Evolutionary conservation across 176 grass and related monocot species (phyloP).

Genomic region (Musa troglodytarum): DNA sequence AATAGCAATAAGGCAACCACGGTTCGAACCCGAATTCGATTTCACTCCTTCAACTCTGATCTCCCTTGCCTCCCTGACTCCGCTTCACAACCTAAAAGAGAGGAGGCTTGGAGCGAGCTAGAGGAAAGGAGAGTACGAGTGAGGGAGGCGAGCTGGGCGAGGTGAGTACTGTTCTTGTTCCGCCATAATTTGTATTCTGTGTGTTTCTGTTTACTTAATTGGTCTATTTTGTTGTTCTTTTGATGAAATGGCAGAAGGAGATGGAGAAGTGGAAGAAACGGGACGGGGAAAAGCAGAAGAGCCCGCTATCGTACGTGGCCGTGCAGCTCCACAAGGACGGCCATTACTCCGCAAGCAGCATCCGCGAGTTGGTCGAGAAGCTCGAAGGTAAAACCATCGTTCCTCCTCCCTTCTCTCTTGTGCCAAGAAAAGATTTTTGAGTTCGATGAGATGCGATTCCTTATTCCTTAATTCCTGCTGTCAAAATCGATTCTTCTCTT

Average conservation of each 20-base stretch:
- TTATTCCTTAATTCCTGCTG: not conserved
- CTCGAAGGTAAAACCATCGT: slow-evolving; percentile 24
- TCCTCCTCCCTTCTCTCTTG: not conserved
- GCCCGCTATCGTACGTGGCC: slow-evolving; percentile 15
- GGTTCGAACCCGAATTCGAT: not conserved
- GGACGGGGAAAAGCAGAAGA: slow-evolving; percentile 15
- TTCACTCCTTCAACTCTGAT: too few species aligned
- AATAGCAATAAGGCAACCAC: not conserved
- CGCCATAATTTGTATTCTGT: too few species aligned
- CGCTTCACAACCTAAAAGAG: too few species aligned
- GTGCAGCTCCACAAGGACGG: slow-evolving; percentile 66
- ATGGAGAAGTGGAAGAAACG: not conserved
- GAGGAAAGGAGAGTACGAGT: not conserved
- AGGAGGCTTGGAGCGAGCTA: too few species aligned
- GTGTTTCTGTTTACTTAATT: not conserved
- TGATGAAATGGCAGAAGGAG: not conserved
- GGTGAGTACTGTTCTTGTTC: not conserved
- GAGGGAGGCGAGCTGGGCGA: not conserved
- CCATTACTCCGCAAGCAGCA: slow-evolving; percentile 56
- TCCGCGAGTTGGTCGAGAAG: slow-evolving; percentile 38
- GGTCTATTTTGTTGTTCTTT: not conserved
- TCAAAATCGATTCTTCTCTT: not conserved
- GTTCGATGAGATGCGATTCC: not conserved
- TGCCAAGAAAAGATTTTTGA: not conserved
- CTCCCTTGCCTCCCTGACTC: too few species aligned